A percentile compares a stretch with the other conserved stretches of the same genome.
phyloP scores from a whole-genome alignment of 495 filamentous ascomycete genomes.

The Schizothecium vesticola region DNA sequence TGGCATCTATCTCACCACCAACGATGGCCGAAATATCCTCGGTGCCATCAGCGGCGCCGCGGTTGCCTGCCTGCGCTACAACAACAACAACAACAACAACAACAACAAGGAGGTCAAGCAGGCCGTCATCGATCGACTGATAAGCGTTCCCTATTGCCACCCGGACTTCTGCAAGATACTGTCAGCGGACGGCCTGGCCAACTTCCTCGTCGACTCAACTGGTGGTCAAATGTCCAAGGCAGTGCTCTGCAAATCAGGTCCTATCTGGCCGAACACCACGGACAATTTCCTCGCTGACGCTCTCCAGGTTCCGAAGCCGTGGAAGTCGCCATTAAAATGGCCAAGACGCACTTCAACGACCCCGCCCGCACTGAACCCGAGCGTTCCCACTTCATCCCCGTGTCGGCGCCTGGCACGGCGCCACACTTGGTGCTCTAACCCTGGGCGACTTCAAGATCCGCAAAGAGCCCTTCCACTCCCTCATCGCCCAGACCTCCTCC shows the following conservation, averaged over 20 bases:
- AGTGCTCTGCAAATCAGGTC: slow-evolving; percentile 49
- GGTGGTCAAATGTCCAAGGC: slow-evolving; percentile 32
- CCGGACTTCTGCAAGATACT: slow-evolving; percentile 28
- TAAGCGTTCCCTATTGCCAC: slow-evolving; percentile 29
- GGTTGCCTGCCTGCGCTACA: slow-evolving; percentile 42
- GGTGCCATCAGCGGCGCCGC: slow-evolving; percentile 50
- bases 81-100: too few species aligned
- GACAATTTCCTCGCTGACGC: background rate
- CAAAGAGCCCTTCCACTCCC: slow-evolving; percentile 51
- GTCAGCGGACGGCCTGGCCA: slow-evolving; percentile 26
- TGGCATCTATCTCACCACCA: slow-evolving; percentile 32
- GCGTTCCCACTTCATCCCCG: slow-evolving; percentile 53
- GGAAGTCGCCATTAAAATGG: slow-evolving; percentile 48
- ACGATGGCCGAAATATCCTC: slow-evolving; percentile 54
- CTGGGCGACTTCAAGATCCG: slow-evolving; percentile 56
- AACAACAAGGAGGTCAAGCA: slow-evolving; percentile 30
- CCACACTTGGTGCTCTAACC: slow-evolving; percentile 56
- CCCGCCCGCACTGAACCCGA: slow-evolving; percentile 34
- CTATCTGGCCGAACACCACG: background rate
- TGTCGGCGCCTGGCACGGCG: slow-evolving; percentile 62
- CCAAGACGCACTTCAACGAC: slow-evolving; percentile 32
- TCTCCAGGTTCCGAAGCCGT: slow-evolving; percentile 15
- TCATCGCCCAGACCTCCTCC: slow-evolving; percentile 39
- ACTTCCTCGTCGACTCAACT: slow-evolving; percentile 33
- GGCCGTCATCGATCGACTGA: slow-evolving; percentile 33